These are phyloP conservation scores for Nepenthes mirabilis DNA, from an alignment of 148 eudicot species.

Conservation along the genomic window DNA sequence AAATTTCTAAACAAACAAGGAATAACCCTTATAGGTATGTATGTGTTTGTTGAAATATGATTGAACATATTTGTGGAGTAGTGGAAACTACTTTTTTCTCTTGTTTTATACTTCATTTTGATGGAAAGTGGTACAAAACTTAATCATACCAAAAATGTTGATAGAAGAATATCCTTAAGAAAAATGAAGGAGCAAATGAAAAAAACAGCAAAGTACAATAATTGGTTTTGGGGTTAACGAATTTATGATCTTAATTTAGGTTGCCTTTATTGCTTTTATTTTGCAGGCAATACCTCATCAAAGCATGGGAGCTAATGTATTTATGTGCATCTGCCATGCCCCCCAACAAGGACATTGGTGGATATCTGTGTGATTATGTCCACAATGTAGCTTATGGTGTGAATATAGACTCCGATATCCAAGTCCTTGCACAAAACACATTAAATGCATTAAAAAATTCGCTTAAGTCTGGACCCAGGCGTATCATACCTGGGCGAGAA, in stretches of 20 bases:
- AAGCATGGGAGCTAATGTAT: slow-evolving; percentile 96
- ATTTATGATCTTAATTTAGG: slow-evolving; percentile 2
- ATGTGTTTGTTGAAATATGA: not conserved
- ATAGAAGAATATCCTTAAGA: no score
- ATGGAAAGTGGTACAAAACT: no score
- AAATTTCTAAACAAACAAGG: slow-evolving; percentile 93
- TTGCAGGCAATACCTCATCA: slow-evolving; percentile 55
- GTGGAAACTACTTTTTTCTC: not conserved
- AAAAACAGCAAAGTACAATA: no score
- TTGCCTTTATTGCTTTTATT: slow-evolving; percentile 13
- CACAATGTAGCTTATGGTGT: slow-evolving; percentile 71
- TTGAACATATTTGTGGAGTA: not conserved
- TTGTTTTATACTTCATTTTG: no score
- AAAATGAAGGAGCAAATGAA: no score
- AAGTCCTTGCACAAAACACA: slow-evolving; percentile 69
- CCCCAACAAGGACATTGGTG: slow-evolving; percentile 94
- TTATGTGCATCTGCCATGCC: slow-evolving; percentile 99
- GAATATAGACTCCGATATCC: slow-evolving; percentile 58
- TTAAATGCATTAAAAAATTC: slow-evolving; percentile 83
- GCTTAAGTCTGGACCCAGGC: slow-evolving; percentile 93
- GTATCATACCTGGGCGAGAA: slow-evolving; percentile 76
- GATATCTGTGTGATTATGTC: slow-evolving; percentile 82
- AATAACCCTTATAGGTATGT: slow-evolving; percentile 81
- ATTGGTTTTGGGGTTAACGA: not conserved
- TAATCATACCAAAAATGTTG: no score